Evolutionary conservation across 768 basidiomycete genomes (phyloP).

Genomic region (Russula olivacea): DNA sequence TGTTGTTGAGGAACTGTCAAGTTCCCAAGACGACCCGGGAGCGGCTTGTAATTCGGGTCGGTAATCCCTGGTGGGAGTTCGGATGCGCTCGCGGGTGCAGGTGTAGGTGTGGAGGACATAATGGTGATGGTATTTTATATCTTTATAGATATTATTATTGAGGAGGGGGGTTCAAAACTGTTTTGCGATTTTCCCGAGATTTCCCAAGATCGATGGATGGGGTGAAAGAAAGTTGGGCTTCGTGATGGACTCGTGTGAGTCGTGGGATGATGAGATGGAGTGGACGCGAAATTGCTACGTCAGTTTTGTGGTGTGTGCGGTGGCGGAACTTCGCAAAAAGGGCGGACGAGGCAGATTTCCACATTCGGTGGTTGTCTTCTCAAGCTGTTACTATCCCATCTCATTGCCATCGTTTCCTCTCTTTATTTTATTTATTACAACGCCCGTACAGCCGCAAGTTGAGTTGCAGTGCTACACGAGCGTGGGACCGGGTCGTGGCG

Average conservation of each 20-base stretch:
- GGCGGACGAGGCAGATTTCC: neutral
- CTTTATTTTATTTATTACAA: conserved; percentile 13
- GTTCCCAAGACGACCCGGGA: conserved; percentile 76
- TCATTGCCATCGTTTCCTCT: neutral
- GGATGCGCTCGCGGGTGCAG: conserved; percentile 47
- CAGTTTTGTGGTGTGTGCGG: neutral
- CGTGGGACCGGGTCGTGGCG: conserved; percentile 10
- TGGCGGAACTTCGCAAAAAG: neutral
- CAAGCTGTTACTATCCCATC: neutral
- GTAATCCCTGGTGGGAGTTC: conserved; percentile 54
- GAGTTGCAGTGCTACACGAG: conserved; percentile 29
- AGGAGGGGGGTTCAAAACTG: neutral
- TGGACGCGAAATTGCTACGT: neutral
- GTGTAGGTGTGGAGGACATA: neutral
- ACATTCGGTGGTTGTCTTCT: neutral
- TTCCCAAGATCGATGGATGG: neutral
- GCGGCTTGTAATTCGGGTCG: conserved; percentile 58
- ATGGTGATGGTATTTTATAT: neutral
- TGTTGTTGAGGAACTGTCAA: conserved; percentile 56
- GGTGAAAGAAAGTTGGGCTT: neutral
- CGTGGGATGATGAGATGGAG: neutral
- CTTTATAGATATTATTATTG: too few relatives aligned
- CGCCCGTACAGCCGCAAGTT: conserved; percentile 30
- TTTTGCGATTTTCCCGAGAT: neutral
- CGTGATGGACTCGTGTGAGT: neutral